Evolutionary conservation across 169 alveolate species (phyloP).

Genomic region (Hammondia hammondi): DNA sequence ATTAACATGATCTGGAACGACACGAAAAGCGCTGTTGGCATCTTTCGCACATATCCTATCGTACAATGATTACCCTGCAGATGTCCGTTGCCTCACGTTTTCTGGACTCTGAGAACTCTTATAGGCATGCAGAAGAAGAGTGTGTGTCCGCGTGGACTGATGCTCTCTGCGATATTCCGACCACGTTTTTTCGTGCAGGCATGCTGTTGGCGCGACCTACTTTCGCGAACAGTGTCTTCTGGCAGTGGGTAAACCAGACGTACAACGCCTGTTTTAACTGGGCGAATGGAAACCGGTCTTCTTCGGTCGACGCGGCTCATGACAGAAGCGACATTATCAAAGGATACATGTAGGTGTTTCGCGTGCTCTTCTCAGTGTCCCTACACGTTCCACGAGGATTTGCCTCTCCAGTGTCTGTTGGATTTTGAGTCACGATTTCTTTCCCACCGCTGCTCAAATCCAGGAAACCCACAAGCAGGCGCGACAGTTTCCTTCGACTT

Average conservation of each 20-base stretch:
- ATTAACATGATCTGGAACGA: too few relatives aligned
- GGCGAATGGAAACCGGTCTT: constrained; percentile 49
- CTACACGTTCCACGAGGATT: not conserved
- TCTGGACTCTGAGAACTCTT: too few relatives aligned
- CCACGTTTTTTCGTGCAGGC: not conserved
- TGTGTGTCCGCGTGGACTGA: too few relatives aligned
- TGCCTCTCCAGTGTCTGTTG: not conserved
- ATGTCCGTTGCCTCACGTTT: too few relatives aligned
- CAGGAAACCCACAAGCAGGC: not conserved
- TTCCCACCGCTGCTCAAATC: not conserved
- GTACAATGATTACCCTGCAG: too few relatives aligned
- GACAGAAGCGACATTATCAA: not conserved
- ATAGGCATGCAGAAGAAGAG: too few relatives aligned
- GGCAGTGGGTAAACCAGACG: constrained; percentile 73
- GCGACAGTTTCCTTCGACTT: not conserved
- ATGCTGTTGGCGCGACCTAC: constrained; percentile 49
- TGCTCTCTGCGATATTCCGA: too few relatives aligned
- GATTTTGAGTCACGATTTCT: not conserved
- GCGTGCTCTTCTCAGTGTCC: not conserved
- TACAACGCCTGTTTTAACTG: constrained; percentile 68
- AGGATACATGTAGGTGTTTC: constrained; percentile 40
- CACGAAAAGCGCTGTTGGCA: too few relatives aligned
- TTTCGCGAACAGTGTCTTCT: constrained; percentile 48
- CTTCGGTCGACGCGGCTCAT: constrained; percentile 26
- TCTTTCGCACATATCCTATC: too few relatives aligned